Percentiles rank a stretch among this genome's conserved stretches.
These are phyloP conservation scores for Rosa persica DNA, from an alignment of 306 rosid genomes.

Conservation along the genomic window DNA sequence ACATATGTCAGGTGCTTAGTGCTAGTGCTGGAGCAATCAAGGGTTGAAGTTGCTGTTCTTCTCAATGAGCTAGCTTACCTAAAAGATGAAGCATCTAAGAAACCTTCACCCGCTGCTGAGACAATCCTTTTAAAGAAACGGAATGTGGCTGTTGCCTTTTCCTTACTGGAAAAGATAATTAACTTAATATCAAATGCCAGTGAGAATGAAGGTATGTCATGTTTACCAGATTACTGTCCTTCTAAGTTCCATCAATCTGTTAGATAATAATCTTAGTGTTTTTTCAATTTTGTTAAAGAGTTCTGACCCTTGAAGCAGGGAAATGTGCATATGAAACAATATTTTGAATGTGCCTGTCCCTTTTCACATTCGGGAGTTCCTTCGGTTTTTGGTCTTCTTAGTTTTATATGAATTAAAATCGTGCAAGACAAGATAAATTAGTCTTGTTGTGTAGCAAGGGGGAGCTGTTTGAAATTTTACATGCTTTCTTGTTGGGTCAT, in stretches of 20 bases:
- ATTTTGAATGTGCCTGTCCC: neutral
- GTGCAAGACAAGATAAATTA: neutral
- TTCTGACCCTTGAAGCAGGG: neutral
- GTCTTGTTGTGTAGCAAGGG: slow-evolving; percentile 9
- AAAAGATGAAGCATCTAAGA: slow-evolving; percentile 77
- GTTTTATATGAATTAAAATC: neutral
- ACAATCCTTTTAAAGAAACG: slow-evolving; percentile 55
- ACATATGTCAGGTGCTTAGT: slow-evolving; percentile 64
- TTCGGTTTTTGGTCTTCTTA: neutral
- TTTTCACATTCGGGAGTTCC: neutral
- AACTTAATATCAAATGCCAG: slow-evolving; percentile 58
- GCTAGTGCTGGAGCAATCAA: slow-evolving; percentile 89
- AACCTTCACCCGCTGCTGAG: slow-evolving; percentile 52
- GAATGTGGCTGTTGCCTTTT: slow-evolving; percentile 73
- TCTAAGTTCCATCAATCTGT: neutral
- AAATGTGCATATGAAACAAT: neutral
- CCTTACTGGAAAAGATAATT: slow-evolving; percentile 83
- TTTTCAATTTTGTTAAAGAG: neutral
- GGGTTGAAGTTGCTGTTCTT: slow-evolving; percentile 93
- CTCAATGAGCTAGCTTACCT: slow-evolving; percentile 84
- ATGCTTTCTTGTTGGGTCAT: slow-evolving; percentile 4
- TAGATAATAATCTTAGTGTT: neutral
- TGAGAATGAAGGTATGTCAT: slow-evolving; percentile 62
- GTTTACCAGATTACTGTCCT: neutral
- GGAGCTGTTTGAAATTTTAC: neutral